Conservation (phyloP, 805 yeast species). For the Nakazawaea molendinolei region DNA sequence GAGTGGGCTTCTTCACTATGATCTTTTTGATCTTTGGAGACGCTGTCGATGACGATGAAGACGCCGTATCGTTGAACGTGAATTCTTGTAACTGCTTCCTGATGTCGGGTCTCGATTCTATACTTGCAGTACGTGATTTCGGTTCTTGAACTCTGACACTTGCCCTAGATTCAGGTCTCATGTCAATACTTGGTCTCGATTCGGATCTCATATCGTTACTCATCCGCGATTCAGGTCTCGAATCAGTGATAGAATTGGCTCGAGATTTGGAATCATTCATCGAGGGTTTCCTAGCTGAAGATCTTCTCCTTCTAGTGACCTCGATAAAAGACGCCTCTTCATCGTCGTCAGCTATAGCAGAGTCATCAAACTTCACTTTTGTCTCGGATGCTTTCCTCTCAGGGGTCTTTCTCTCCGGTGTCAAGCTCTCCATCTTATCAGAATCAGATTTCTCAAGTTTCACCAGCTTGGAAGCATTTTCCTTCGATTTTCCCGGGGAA, state of each 20-base stretch:
- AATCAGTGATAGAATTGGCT: too few relatives aligned
- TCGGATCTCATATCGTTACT: background rate
- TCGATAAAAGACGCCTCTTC: conserved; percentile 27
- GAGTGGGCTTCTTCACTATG: conserved; percentile 1
- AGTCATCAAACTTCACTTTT: conserved; percentile 15
- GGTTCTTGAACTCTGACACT: too few relatives aligned
- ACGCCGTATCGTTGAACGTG: background rate
- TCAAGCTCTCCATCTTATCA: too few relatives aligned
- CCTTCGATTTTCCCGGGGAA: conserved; percentile 11
- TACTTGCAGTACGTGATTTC: too few relatives aligned
- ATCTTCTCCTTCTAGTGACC: conserved; percentile 26
- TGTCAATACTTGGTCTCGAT: background rate
- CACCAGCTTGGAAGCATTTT: too few relatives aligned
- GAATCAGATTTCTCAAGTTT: too few relatives aligned
- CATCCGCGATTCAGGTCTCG: too few relatives aligned
- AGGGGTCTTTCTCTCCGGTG: too few relatives aligned
- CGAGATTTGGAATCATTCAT: background rate
- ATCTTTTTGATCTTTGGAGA: conserved; percentile 6
- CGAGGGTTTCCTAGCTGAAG: conserved; percentile 13
- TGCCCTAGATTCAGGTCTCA: too few relatives aligned
- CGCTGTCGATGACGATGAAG: background rate
- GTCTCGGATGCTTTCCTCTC: conserved; percentile 15
- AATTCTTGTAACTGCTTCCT: background rate
- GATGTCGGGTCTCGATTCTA: background rate
- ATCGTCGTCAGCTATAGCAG: conserved; percentile 21